Percentiles rank a stretch among this genome's conserved stretches.
phyloP scores from a whole-genome alignment of 305 asterid genomes.

The Fraxinus velutina region DNA sequence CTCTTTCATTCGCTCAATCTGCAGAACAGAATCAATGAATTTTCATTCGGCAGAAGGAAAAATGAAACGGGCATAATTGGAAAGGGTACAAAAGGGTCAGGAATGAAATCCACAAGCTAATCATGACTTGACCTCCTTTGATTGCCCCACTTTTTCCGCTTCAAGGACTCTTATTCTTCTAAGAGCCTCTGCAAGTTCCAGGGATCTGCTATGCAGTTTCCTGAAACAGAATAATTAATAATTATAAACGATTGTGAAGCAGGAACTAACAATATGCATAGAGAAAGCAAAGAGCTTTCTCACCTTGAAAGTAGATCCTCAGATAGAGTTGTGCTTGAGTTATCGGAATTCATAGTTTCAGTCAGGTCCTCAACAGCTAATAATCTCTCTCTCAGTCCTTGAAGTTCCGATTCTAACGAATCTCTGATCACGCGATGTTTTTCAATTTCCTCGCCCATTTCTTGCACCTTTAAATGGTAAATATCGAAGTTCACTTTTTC shows the following conservation, averaged over 20 bases:
- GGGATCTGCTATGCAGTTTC: slow-evolving; percentile 41
- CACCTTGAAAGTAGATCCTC: slow-evolving; percentile 55
- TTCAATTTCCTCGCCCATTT: slow-evolving; percentile 76
- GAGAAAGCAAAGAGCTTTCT: slow-evolving; percentile 20
- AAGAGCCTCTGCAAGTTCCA: slow-evolving; percentile 48
- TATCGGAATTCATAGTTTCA: slow-evolving; percentile 47
- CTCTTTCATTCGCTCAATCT: slow-evolving; percentile 66
- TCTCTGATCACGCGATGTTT: slow-evolving; percentile 55
- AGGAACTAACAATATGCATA: slow-evolving; percentile 19
- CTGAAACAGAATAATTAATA: slow-evolving; percentile 28
- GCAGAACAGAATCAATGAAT: slow-evolving; percentile 30
- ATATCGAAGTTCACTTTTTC: slow-evolving; percentile 7
- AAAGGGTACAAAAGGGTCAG: neutral
- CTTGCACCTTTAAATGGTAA: slow-evolving; percentile 51
- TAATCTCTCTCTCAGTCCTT: slow-evolving; percentile 64
- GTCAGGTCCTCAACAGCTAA: slow-evolving; percentile 60
- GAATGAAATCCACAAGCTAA: slow-evolving; percentile 7
- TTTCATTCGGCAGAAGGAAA: slow-evolving; percentile 24
- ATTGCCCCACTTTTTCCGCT: slow-evolving; percentile 61
- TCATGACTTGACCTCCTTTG: slow-evolving; percentile 50
- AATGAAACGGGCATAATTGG: slow-evolving; percentile 1
- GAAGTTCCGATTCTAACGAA: slow-evolving; percentile 65
- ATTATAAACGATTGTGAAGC: slow-evolving; percentile 16
- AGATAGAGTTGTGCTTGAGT: slow-evolving; percentile 36
- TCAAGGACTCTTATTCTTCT: slow-evolving; percentile 53